Evolutionary conservation across 805 yeast species (phyloP).

Genomic region (Metschnikowia similis): DNA sequence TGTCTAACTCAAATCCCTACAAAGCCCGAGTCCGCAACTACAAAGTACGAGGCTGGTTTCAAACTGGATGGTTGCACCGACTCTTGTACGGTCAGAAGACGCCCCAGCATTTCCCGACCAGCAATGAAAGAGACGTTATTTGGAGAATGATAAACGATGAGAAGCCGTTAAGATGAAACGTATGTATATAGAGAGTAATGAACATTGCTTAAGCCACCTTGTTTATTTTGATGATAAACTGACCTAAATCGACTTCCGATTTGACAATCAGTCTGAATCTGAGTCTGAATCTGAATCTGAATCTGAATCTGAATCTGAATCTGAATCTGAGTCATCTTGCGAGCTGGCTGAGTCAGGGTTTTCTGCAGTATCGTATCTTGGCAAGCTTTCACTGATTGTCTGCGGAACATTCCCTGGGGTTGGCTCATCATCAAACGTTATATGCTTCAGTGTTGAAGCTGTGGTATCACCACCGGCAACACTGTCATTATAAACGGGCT

Average conservation of each 20-base stretch:
- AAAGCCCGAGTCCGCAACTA: slow-evolving; percentile 8
- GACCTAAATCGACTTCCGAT: background rate
- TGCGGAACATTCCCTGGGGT: slow-evolving; percentile 1
- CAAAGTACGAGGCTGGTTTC: slow-evolving; percentile 4
- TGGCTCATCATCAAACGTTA: slow-evolving; percentile 15
- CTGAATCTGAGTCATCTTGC: slow-evolving; percentile 12
- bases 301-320: slow-evolving; percentile 13
- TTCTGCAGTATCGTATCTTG: slow-evolving; percentile 3
- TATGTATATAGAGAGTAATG: slow-evolving; percentile 2
- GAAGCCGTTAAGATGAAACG: slow-evolving; percentile 11
- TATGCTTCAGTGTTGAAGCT: slow-evolving; percentile 10
- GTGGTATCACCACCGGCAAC: slow-evolving; percentile 20
- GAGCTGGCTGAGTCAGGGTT: slow-evolving; percentile 10
- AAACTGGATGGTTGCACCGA: slow-evolving; percentile 14
- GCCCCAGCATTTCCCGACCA: slow-evolving; percentile 30
- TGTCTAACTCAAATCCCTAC: slow-evolving; percentile 20
- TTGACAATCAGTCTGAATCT: slow-evolving; percentile 7
- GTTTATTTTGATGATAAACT: background rate
- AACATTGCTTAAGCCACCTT: slow-evolving; percentile 8
- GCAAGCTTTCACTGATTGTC: background rate
- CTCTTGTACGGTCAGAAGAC: slow-evolving; percentile 26
- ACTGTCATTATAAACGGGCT: slow-evolving; percentile 44
- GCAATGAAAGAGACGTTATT: slow-evolving; percentile 33
- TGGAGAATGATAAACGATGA: slow-evolving; percentile 44
- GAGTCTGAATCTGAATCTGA: slow-evolving; percentile 12